These are phyloP conservation scores for Xylaria multiplex DNA, from an alignment of 2,329 filamentous ascomycete species.

Conservation along the genomic window DNA sequence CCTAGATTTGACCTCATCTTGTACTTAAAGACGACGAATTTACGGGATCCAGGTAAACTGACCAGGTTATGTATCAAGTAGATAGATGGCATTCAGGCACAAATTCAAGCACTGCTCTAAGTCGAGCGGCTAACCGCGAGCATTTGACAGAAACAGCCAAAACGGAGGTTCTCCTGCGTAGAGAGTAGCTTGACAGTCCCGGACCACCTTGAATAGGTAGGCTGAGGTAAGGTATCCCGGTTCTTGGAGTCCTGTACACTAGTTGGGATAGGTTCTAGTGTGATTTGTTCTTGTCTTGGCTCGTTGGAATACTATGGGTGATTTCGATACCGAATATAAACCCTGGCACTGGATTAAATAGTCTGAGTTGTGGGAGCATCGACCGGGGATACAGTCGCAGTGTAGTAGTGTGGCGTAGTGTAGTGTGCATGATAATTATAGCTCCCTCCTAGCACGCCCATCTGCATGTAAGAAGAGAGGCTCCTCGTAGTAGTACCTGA, in stretches of 20 bases:
- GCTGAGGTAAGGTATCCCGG: neutral
- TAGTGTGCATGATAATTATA: neutral
- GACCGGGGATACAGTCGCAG: neutral
- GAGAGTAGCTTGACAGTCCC: neutral
- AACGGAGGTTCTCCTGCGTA: slow-evolving; percentile 16
- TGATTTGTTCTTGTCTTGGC: neutral
- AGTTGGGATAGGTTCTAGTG: neutral
- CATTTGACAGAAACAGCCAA: slow-evolving; percentile 13
- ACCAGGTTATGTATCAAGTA: slow-evolving; percentile 19
- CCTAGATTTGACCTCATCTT: slow-evolving; percentile 16
- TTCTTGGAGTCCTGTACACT: neutral
- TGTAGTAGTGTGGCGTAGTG: neutral
- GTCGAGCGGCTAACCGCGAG: neutral
- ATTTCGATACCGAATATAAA: neutral
- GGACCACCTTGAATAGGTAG: neutral
- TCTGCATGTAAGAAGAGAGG: neutral
- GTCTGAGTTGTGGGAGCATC: too few species aligned
- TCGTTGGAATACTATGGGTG: neutral
- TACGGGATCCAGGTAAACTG: neutral
- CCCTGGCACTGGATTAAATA: neutral
- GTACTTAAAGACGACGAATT: neutral
- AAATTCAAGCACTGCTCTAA: neutral
- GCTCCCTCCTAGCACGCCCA: neutral
- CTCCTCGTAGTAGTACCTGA: too few species aligned
- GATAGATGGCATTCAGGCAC: slow-evolving; percentile 28